Percentiles rank a stretch among this genome's conserved stretches.
These are phyloP conservation scores for Coemansia erecta DNA, from an alignment of 192 early-diverging fungal genomes.

Conservation along the genomic window DNA sequence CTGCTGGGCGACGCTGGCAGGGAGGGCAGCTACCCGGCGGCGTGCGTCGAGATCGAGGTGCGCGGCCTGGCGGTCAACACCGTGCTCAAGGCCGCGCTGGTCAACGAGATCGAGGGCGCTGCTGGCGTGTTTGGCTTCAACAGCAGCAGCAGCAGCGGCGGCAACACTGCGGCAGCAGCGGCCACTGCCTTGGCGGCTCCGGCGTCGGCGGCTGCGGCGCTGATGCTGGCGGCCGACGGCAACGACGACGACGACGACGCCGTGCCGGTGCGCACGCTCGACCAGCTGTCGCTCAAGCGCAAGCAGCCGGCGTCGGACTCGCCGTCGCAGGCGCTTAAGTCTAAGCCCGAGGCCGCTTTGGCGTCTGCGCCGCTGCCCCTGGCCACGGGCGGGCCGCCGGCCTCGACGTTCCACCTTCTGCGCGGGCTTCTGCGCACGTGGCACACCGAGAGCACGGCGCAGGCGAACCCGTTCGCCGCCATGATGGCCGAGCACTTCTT, in stretches of 20 bases:
- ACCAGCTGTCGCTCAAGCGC: slow-evolving; percentile 2
- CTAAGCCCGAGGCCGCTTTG: too few species aligned
- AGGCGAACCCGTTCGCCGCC: slow-evolving; percentile 65
- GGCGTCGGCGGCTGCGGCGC: not conserved
- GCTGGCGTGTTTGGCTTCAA: slow-evolving; percentile 49
- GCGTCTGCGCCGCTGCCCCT: not conserved
- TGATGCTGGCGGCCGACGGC: slow-evolving; percentile 16
- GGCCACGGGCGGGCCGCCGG: slow-evolving; percentile 25
- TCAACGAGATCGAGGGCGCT: slow-evolving; percentile 77
- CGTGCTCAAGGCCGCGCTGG: slow-evolving; percentile 68
- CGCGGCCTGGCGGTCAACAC: slow-evolving; percentile 81
- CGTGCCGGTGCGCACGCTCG: not conserved
- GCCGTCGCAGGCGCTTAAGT: too few species aligned
- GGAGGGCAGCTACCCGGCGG: slow-evolving; percentile 73
- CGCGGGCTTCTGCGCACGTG: slow-evolving; percentile 76
- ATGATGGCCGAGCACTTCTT: slow-evolving; percentile 82
- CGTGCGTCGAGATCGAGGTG: slow-evolving; percentile 84
- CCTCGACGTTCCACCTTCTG: slow-evolving; percentile 66
- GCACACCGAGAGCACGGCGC: slow-evolving; percentile 66
- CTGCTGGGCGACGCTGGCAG: slow-evolving; percentile 36
- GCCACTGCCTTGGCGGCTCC: too few species aligned
- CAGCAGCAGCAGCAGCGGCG: slow-evolving; percentile 4
- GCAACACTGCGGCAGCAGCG: not conserved
- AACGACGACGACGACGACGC: not conserved
- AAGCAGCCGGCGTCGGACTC: too few species aligned